Base-by-base conservation (phyloP, 2,329 filamentous ascomycete species). In the Aspergillus luchuensis region DNA sequence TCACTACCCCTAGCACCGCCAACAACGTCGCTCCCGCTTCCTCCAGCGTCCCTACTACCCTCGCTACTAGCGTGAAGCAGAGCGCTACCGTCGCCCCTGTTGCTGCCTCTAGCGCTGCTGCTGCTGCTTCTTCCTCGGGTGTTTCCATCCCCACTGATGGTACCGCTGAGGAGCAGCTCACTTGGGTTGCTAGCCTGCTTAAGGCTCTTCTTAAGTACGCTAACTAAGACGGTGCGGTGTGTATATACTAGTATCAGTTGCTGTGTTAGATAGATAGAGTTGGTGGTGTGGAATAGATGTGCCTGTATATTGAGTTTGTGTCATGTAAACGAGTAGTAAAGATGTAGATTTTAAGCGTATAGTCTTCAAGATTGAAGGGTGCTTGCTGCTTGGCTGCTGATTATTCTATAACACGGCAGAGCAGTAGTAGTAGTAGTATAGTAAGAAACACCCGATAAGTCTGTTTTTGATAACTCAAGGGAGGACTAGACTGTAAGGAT, bases 141-240 rank as follows among this genome's bases (percentile, higher is more conserved):
- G 43, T 39, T 4, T 39, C 59, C n/a, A 58, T 69, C 56, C 67
- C 66, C 56, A 65, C 57, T 36, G 59, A 65, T 28, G 64, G 64
- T 13, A 66, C 58, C 17, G 47, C 64, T 2, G 60, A 67, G 55
- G 67, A 68, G 60, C 57, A 69, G 61, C 56, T 68, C 19, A 63
- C 47, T 57, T 67, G 45, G 57, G 8, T 67, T 23, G 61, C 56
- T 30, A 57, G 45, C 39, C 36, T 68, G 25, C 56, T 69, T 21
- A 65, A 67, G 59, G 50, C 55, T 28, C 61, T 66, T 17, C 38
- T 65, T 33, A 57, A 64, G 30, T 64, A 63, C 38, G 58, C 49
- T 47, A 57, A 60, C 55, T 60, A 49, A 30, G 33, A 4, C 28
- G 8, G 21, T 53, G 25, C 41, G 13, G 33, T 33, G 33, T 36